Conservation (phyloP, 1,284 basidiomycete genomes). For the Ustilago hordei region DNA sequence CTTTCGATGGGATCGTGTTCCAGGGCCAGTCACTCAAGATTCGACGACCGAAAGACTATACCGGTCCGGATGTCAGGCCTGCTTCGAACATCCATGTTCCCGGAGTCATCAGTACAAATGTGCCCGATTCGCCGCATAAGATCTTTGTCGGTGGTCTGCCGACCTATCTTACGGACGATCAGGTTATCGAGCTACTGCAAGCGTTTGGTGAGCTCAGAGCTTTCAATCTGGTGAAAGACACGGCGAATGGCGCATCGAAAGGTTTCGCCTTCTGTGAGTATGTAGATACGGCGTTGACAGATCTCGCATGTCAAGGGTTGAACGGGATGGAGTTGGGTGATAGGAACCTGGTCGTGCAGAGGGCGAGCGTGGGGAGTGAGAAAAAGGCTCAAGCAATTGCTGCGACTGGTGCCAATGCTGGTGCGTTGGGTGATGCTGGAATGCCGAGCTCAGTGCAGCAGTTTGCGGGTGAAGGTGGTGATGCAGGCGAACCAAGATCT, state of each 20-base stretch:
- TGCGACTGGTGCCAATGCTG: constrained; percentile 69
- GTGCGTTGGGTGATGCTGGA: constrained; percentile 61
- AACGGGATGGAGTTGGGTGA: constrained; percentile 98
- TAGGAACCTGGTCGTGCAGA: constrained; percentile 93
- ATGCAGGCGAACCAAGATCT: constrained; percentile 72
- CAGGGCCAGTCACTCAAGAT: constrained; percentile 92
- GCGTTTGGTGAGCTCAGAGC: constrained; percentile 96
- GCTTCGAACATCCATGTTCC: constrained; percentile 82
- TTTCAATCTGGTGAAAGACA: constrained; percentile 96
- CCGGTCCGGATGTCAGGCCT: constrained; percentile 75
- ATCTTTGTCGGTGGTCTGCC: constrained; percentile 97
- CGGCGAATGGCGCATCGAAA: constrained; percentile 75
- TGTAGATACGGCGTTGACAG: constrained; percentile 86
- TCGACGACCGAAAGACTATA: constrained; percentile 95
- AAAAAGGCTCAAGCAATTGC: constrained; percentile 56
- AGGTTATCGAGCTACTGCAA: constrained; percentile 96
- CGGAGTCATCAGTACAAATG: constrained; percentile 91
- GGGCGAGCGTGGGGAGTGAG: constrained; percentile 83
- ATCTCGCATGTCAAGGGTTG: constrained; percentile 93
- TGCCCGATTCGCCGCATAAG: constrained; percentile 97
- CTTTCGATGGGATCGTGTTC: constrained; percentile 96
- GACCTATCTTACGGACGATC: constrained; percentile 93
- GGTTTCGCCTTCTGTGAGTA: constrained; percentile 99
- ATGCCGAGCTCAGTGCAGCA: constrained; percentile 62
- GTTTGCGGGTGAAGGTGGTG: constrained; percentile 64